Evolutionary conservation across 2,329 filamentous ascomycete species (phyloP).

Genomic region (Podosphaera fusca): DNA sequence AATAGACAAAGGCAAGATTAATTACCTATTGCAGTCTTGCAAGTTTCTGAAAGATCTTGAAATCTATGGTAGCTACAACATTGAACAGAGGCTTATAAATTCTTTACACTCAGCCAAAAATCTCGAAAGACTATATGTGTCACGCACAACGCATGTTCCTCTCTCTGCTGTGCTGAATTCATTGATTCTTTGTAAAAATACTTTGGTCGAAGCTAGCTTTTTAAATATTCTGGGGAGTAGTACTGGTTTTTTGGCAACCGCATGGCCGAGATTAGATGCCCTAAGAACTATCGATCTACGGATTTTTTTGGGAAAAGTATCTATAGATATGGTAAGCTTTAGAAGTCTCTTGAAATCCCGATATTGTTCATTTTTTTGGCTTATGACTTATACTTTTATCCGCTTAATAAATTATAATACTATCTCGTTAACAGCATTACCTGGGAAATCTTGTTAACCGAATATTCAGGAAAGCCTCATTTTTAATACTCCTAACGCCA

Average conservation of each 20-base stretch:
- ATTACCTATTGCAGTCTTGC: conserved; percentile 11
- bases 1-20: conserved; percentile 9
- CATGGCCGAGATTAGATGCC: conserved; percentile 6
- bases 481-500: conserved; percentile 8
- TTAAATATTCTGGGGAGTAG: conserved; percentile 2
- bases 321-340: conserved; percentile 7
- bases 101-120: conserved; percentile 7
- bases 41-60: conserved; percentile 10
- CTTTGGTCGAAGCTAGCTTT: conserved; percentile 8
- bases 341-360: too few species aligned
- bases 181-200: conserved; percentile 6
- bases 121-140: conserved; percentile 8
- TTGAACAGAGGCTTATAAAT: conserved; percentile 11
- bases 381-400: too few species aligned
- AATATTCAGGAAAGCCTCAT: conserved; percentile 5
- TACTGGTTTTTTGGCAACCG: not conserved
- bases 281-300: conserved; percentile 6
- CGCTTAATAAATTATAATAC: too few species aligned
- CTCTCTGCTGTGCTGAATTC: conserved; percentile 3
- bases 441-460: too few species aligned
- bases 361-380: too few species aligned
- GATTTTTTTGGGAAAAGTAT: not conserved
- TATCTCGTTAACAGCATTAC: too few species aligned
- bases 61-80: conserved; percentile 6
- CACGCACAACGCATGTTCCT: conserved; percentile 6